Evolutionary conservation across 371 early-diverging fungal genomes (phyloP).

Genomic region (Mucor irregularis): DNA sequence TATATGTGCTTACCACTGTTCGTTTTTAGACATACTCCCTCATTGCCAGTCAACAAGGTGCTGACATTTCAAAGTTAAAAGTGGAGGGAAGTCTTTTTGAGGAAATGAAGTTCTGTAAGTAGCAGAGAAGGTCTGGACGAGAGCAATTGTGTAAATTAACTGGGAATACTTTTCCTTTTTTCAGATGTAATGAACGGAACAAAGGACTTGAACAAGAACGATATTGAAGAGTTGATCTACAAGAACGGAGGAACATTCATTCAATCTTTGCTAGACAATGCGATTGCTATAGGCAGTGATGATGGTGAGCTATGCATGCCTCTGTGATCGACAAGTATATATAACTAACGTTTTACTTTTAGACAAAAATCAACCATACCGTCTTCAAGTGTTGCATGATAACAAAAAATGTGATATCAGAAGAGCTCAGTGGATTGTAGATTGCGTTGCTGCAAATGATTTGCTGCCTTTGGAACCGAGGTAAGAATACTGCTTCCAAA

Average conservation of each 20-base stretch:
- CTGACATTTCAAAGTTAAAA: slow-evolving; percentile 43
- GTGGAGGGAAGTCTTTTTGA: slow-evolving; percentile 53
- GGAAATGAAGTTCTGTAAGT: slow-evolving; percentile 58
- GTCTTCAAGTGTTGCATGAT: neutral
- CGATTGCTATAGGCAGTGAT: slow-evolving; percentile 50
- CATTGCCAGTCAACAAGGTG: slow-evolving; percentile 43
- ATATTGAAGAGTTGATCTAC: slow-evolving; percentile 57
- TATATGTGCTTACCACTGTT: no score
- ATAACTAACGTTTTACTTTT: no score
- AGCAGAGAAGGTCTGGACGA: neutral
- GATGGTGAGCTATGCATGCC: no score
- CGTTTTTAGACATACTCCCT: no score
- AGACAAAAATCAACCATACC: no score
- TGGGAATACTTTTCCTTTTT: neutral
- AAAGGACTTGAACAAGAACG: slow-evolving; percentile 26
- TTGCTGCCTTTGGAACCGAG: slow-evolving; percentile 60
- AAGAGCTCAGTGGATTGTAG: slow-evolving; percentile 46
- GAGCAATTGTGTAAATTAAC: neutral
- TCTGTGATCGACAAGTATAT: no score
- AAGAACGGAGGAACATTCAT: slow-evolving; percentile 65
- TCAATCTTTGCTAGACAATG: slow-evolving; percentile 36
- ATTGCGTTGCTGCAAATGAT: slow-evolving; percentile 54
- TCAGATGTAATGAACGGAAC: slow-evolving; percentile 39
- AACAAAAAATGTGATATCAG: neutral
- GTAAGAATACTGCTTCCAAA: slow-evolving; percentile 28